A percentile compares a stretch with the other conserved stretches of the same genome.
Evolutionary conservation across 2,329 filamentous ascomycete species (phyloP).

Genomic region (Pseudomassariella vexata): DNA sequence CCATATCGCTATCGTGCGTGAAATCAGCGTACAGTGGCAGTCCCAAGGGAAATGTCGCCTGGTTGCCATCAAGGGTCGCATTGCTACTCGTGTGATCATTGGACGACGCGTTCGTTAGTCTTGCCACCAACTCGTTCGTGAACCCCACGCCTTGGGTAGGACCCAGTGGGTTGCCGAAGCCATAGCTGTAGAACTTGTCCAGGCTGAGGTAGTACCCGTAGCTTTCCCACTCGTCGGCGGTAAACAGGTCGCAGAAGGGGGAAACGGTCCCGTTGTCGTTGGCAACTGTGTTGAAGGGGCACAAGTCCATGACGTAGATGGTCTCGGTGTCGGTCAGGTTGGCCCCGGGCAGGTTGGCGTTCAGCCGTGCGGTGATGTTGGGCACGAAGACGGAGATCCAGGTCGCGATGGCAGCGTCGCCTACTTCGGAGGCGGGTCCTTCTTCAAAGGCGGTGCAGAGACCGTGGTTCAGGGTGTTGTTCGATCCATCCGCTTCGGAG

Average conservation of each 20-base stretch:
- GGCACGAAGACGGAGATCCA: slow-evolving; percentile 63
- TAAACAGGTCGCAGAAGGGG: slow-evolving; percentile 73
- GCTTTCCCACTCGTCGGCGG: slow-evolving; percentile 61
- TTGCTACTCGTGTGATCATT: slow-evolving; percentile 71
- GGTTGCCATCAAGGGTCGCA: slow-evolving; percentile 62
- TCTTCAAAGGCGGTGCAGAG: slow-evolving; percentile 67
- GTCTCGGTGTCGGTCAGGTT: slow-evolving; percentile 59
- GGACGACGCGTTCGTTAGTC: slow-evolving; percentile 65
- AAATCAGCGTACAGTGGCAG: slow-evolving; percentile 76
- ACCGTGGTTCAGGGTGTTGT: slow-evolving; percentile 78
- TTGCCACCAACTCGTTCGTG: slow-evolving; percentile 79
- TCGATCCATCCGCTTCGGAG: slow-evolving; percentile 58
- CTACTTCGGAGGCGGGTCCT: slow-evolving; percentile 39
- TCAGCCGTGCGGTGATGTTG: slow-evolving; percentile 63
- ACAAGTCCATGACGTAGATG: slow-evolving; percentile 79
- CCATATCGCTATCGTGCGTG: slow-evolving; percentile 86
- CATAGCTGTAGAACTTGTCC: slow-evolving; percentile 79
- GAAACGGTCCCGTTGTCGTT: slow-evolving; percentile 52
- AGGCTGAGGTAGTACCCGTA: slow-evolving; percentile 80
- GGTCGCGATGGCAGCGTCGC: slow-evolving; percentile 42
- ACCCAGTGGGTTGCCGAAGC: slow-evolving; percentile 70
- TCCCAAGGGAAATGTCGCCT: slow-evolving; percentile 67
- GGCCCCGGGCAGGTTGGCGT: slow-evolving; percentile 60
- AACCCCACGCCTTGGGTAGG: slow-evolving; percentile 83
- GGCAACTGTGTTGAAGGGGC: slow-evolving; percentile 74